A percentile compares a stretch with the other conserved stretches of the same genome.
These are phyloP conservation scores for Ceratobasidium sp. DNA, from an alignment of 1,284 basidiomycete genomes.

Conservation along the genomic window DNA sequence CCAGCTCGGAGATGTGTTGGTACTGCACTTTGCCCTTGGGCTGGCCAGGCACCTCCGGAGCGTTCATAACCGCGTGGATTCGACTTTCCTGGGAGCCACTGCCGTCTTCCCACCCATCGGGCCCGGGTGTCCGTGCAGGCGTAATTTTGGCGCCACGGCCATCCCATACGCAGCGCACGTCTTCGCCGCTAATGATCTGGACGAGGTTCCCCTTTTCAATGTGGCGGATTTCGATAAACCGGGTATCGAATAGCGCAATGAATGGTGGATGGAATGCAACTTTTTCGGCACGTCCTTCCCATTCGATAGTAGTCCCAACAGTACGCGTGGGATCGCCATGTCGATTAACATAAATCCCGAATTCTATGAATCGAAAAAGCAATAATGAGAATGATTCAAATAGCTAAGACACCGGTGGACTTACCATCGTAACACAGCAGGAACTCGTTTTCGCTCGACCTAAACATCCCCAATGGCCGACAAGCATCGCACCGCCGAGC, in stretches of 20 bases:
- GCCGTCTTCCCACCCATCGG: constrained; percentile 57
- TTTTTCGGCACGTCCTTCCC: constrained; percentile 91
- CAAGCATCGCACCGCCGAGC: constrained; percentile 84
- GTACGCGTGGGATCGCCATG: constrained; percentile 84
- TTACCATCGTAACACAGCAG: constrained; percentile 90
- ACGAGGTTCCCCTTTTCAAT: constrained; percentile 84
- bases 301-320: constrained; percentile 81
- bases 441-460: constrained; percentile 88
- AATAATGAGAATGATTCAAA: background rate
- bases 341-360: constrained; percentile 89
- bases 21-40: constrained; percentile 59
- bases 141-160: constrained; percentile 64
- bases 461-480: constrained; percentile 92
- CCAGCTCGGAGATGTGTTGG: constrained; percentile 83
- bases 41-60: constrained; percentile 51
- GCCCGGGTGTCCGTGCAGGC: constrained; percentile 56
- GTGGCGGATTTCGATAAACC: constrained; percentile 94
- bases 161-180: constrained; percentile 90
- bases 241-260: constrained; percentile 87
- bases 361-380: constrained; percentile 65
- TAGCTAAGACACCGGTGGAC: constrained; percentile 47
- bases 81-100: constrained; percentile 72
- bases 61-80: constrained; percentile 79
- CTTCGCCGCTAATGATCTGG: constrained; percentile 86
- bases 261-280: constrained; percentile 91